A percentile compares a stretch with the other conserved stretches of the same genome.
Conservation (phyloP, 169 alveolate genomes). For the Theileria luwenshuni region DNA sequence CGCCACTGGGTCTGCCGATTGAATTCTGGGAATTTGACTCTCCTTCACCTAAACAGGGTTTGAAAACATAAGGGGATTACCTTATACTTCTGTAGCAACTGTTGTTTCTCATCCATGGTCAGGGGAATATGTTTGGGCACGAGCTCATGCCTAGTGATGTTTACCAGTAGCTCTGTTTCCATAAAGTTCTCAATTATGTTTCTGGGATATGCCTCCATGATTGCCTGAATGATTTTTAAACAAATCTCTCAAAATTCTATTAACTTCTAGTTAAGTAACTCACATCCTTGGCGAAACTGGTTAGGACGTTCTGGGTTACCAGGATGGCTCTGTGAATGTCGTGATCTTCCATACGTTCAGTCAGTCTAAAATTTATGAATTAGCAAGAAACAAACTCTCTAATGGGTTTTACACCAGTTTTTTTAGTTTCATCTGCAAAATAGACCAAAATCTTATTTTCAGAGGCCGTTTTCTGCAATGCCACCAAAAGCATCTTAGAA, state of each 20-base stretch:
- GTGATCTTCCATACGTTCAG: slow-evolving; percentile 91
- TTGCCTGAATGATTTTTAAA: slow-evolving; percentile 73
- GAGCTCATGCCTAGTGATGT: slow-evolving; percentile 96
- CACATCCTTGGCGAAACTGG: slow-evolving; percentile 91
- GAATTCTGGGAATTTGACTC: slow-evolving; percentile 94
- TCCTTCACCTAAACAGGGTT: slow-evolving; percentile 85
- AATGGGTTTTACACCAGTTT: slow-evolving; percentile 92
- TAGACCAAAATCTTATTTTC: slow-evolving; percentile 83
- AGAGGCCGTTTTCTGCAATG: slow-evolving; percentile 82
- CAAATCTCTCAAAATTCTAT: too few species aligned
- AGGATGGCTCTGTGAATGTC: slow-evolving; percentile 89
- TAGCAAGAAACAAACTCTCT: slow-evolving; percentile 78
- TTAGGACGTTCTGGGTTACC: slow-evolving; percentile 87
- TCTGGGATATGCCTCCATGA: slow-evolving; percentile 89
- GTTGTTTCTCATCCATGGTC: slow-evolving; percentile 90
- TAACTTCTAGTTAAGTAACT: too few species aligned
- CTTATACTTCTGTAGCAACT: slow-evolving; percentile 89
- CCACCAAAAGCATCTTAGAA: slow-evolving; percentile 83
- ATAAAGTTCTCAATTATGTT: slow-evolving; percentile 87
- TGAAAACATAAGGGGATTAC: slow-evolving; percentile 35
- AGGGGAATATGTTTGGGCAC: slow-evolving; percentile 96
- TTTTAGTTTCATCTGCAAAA: slow-evolving; percentile 90
- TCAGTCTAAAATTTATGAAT: slow-evolving; percentile 67
- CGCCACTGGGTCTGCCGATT: slow-evolving; percentile 95
- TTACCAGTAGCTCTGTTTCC: slow-evolving; percentile 90